A percentile compares a stretch with the other conserved stretches of the same genome.
Evolutionary conservation across 2,329 filamentous ascomycete species (phyloP).

Genomic region (Capronia americana): DNA sequence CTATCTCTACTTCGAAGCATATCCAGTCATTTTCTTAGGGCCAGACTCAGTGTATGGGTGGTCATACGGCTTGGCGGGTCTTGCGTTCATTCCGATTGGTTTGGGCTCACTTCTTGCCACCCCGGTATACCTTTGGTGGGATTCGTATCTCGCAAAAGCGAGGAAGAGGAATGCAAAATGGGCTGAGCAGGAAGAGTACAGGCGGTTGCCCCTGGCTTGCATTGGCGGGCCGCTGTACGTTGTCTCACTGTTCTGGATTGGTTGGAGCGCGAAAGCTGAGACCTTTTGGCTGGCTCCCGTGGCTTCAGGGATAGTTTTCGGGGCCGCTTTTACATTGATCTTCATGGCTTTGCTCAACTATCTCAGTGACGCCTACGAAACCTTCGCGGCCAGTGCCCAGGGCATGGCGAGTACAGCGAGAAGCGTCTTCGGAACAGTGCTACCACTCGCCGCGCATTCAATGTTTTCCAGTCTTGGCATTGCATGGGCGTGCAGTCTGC

Average conservation of each 20-base stretch:
- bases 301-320: slow-evolving; percentile 67
- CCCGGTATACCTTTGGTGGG: slow-evolving; percentile 69
- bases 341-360: slow-evolving; percentile 71
- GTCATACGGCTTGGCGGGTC: slow-evolving; percentile 45
- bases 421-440: slow-evolving; percentile 59
- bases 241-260: slow-evolving; percentile 61
- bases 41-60: slow-evolving; percentile 45
- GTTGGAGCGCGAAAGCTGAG: slow-evolving; percentile 44
- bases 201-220: slow-evolving; percentile 73
- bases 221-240: slow-evolving; percentile 67
- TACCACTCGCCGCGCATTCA: slow-evolving; percentile 58
- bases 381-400: slow-evolving; percentile 65
- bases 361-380: slow-evolving; percentile 70
- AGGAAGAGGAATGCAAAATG: slow-evolving; percentile 60
- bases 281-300: slow-evolving; percentile 57
- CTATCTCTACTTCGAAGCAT: slow-evolving; percentile 79
- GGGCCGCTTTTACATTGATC: slow-evolving; percentile 65
- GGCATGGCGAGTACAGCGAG: slow-evolving; percentile 59
- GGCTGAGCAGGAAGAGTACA: slow-evolving; percentile 64
- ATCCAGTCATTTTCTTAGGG: slow-evolving; percentile 70
- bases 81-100: slow-evolving; percentile 57
- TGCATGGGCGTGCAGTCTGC: slow-evolving; percentile 50
- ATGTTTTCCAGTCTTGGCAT: slow-evolving; percentile 50
- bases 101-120: slow-evolving; percentile 66
- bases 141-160: slow-evolving; percentile 63